Evolutionary conservation across 2,329 filamentous ascomycete species (phyloP).

Genomic region (Xylaria sp.): DNA sequence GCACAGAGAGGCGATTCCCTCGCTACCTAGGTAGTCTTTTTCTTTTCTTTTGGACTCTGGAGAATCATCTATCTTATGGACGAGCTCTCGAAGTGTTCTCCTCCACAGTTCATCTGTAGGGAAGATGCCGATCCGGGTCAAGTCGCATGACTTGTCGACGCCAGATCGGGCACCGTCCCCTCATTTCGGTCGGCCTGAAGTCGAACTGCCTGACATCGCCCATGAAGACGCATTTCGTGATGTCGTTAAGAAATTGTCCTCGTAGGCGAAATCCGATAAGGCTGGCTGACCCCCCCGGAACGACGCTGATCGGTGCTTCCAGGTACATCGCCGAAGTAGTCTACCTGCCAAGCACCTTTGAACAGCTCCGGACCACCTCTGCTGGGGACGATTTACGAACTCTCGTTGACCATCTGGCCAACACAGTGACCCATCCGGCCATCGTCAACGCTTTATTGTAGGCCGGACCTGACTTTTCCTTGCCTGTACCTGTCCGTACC

Average conservation of each 20-base stretch:
- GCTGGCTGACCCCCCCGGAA: not conserved
- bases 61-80: not conserved
- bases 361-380: conserved; percentile 70
- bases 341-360: conserved; percentile 68
- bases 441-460: conserved; percentile 75
- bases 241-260: conserved; percentile 68
- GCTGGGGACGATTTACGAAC: conserved; percentile 60
- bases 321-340: conserved; percentile 68
- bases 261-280: conserved; percentile 45
- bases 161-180: conserved; percentile 43
- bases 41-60: not conserved
- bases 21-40: too few species aligned
- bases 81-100: not conserved
- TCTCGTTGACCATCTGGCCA: conserved; percentile 66
- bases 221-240: conserved; percentile 63
- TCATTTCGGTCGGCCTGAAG: conserved; percentile 27
- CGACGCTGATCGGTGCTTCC: conserved; percentile 17
- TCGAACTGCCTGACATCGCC: conserved; percentile 58
- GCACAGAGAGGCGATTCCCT: too few species aligned
- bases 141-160: conserved; percentile 37
- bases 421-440: conserved; percentile 66
- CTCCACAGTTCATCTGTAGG: conserved; percentile 1
- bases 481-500: not conserved
- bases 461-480: conserved; percentile 38
- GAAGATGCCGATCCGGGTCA: conserved; percentile 46